A percentile compares a stretch with the other conserved stretches of the same genome.
Conservation (phyloP, 2,329 filamentous ascomycete genomes). For the Triangularia setosa region DNA sequence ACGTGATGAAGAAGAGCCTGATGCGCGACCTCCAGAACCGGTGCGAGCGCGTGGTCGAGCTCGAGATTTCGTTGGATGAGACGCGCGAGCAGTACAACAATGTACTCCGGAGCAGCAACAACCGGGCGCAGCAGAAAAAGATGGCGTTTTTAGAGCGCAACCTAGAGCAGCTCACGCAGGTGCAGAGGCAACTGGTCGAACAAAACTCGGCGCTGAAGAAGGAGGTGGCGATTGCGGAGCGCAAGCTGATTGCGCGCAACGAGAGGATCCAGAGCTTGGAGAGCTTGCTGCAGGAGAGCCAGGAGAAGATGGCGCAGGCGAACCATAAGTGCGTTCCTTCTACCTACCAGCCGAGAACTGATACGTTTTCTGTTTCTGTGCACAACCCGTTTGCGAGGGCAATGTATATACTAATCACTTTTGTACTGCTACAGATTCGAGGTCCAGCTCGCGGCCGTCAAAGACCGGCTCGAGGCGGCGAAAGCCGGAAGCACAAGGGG, state of each 20-base stretch:
- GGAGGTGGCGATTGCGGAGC: conserved; percentile 96
- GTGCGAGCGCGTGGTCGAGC: conserved; percentile 94
- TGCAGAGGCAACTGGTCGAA: conserved; percentile 95
- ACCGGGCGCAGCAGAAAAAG: conserved; percentile 99
- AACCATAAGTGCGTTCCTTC: conserved; percentile 79
- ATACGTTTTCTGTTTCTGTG: background rate
- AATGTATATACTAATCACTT: background rate
- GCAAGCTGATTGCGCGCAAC: conserved; percentile 93
- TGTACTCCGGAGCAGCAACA: conserved; percentile 92
- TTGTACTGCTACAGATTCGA: conserved; percentile 71
- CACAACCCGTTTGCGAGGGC: background rate
- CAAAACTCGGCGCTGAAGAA: conserved; percentile 98
- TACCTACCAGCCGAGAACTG: background rate
- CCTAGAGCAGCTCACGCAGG: conserved; percentile 93
- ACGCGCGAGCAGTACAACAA: conserved; percentile 99
- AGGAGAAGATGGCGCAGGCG: conserved; percentile 95
- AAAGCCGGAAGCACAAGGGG: conserved; percentile 88
- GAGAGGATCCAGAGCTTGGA: conserved; percentile 95
- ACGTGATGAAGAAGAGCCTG: conserved; percentile 99
- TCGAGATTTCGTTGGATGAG: conserved; percentile 96
- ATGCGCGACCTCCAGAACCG: conserved; percentile 99
- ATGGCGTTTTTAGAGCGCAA: conserved; percentile 99
- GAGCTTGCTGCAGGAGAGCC: conserved; percentile 87
- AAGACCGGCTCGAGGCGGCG: conserved; percentile 93
- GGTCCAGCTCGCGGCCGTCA: conserved; percentile 92